These are phyloP conservation scores for Diaporthe sp. DNA, from an alignment of 2,329 filamentous ascomycete species.

Conservation along the genomic window DNA sequence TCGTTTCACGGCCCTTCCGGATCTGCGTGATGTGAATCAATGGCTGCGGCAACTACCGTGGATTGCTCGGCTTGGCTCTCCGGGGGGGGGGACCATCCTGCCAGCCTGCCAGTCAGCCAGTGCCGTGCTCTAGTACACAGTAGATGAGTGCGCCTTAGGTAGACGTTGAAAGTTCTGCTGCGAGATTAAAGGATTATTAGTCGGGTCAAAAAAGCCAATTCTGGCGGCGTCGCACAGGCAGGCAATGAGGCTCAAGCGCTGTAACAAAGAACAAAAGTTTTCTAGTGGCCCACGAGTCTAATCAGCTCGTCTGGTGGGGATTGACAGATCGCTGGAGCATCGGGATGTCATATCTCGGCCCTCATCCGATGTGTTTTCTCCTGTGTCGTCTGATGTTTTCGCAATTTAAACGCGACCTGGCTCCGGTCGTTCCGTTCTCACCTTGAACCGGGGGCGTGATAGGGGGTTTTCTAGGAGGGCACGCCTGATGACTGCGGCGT, in stretches of 20 bases:
- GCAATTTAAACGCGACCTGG: conserved; percentile 25
- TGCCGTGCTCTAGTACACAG: neutral
- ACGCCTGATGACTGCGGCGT: neutral
- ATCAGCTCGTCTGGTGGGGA: neutral
- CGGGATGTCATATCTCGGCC: neutral
- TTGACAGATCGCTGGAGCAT: conserved; percentile 14
- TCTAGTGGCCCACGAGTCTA: neutral
- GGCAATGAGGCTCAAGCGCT: neutral
- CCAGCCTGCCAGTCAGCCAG: neutral
- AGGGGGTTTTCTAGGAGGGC: neutral
- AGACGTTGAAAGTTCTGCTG: neutral
- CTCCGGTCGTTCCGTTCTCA: conserved; percentile 29
- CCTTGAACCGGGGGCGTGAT: conserved; percentile 9
- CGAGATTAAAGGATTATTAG: neutral
- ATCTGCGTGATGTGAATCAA: conserved; percentile 25
- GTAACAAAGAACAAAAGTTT: neutral
- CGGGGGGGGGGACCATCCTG: no score
- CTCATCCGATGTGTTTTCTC: conserved; percentile 17
- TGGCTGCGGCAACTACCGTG: conserved; percentile 26
- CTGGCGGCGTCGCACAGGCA: neutral
- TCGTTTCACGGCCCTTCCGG: conserved; percentile 24
- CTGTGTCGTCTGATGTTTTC: conserved; percentile 17
- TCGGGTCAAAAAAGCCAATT: neutral
- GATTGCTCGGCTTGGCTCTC: conserved; percentile 25
- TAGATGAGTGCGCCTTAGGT: neutral